Conservation (phyloP, 495 filamentous ascomycete species). For the Penicillium alfredii region DNA sequence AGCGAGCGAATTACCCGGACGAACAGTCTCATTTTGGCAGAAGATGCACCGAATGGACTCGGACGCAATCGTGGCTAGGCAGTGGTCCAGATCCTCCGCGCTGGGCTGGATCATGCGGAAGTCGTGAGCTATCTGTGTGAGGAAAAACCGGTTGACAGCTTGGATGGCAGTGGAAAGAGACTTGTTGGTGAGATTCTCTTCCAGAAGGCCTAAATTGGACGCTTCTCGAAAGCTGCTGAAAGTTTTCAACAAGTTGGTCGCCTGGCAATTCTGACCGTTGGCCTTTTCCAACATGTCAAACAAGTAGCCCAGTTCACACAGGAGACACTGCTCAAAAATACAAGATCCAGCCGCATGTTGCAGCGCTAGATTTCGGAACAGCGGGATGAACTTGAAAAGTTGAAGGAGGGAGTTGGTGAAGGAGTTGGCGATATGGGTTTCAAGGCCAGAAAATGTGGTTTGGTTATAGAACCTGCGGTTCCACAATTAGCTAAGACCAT, state of each 20-base stretch:
- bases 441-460: constrained; percentile 80
- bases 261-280: constrained; percentile 85
- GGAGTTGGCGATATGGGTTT: constrained; percentile 93
- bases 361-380: constrained; percentile 85
- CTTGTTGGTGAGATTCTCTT: constrained; percentile 68
- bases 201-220: constrained; percentile 64
- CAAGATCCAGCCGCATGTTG: constrained; percentile 82
- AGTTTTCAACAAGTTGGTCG: constrained; percentile 91
- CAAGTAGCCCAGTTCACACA: constrained; percentile 92
- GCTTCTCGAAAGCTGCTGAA: constrained; percentile 74
- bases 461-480: constrained; percentile 86
- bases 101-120: constrained; percentile 56
- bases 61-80: constrained; percentile 49
- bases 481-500: too few species aligned
- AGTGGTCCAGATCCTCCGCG: constrained; percentile 53
- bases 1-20: constrained; percentile 62
- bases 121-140: constrained; percentile 66
- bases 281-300: constrained; percentile 99
- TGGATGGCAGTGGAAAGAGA: constrained; percentile 71
- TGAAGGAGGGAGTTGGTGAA: constrained; percentile 93
- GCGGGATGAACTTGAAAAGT: constrained; percentile 80
- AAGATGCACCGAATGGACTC: constrained; percentile 70
- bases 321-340: constrained; percentile 70
- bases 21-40: constrained; percentile 71
- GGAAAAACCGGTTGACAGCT: constrained; percentile 67